Conservation (phyloP, 2,329 filamentous ascomycete genomes). For the Calonectria leucothoes region DNA sequence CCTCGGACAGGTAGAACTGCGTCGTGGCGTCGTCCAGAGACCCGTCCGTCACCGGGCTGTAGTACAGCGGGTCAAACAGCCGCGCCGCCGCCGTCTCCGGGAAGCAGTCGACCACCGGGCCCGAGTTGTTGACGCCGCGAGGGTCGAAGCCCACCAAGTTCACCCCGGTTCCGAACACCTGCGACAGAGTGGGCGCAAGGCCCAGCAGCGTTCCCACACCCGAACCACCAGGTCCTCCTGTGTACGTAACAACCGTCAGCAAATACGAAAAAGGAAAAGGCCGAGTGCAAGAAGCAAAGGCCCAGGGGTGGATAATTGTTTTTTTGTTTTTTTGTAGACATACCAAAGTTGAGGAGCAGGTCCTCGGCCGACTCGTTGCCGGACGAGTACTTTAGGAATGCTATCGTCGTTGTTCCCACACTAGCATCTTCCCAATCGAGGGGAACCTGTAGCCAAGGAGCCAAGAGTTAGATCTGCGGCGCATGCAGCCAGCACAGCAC, state of each 20-base stretch:
- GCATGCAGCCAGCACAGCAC: background rate
- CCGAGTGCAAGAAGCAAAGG: too few species aligned
- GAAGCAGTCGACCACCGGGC: constrained; percentile 36
- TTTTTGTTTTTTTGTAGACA: too few species aligned
- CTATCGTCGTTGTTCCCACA: background rate
- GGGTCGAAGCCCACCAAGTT: constrained; percentile 48
- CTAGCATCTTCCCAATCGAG: background rate
- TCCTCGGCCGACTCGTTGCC: background rate
- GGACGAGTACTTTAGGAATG: background rate
- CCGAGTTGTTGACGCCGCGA: constrained; percentile 53
- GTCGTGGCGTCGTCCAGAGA: constrained; percentile 2
- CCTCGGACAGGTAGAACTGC: constrained; percentile 3
- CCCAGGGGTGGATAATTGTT: too few species aligned
- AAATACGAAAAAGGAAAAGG: too few species aligned
- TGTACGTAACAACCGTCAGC: background rate
- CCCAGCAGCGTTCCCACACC: background rate
- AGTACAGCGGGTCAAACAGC: constrained; percentile 21
- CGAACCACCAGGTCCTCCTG: background rate
- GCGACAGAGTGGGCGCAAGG: background rate
- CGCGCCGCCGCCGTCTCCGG: background rate
- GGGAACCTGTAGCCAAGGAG: background rate
- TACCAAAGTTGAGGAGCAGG: constrained; percentile 1
- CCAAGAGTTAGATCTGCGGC: background rate
- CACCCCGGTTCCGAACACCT: background rate
- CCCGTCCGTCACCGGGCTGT: constrained; percentile 26